Conservation (phyloP, 495 filamentous ascomycete species). For the Aspergillus sparsus region DNA sequence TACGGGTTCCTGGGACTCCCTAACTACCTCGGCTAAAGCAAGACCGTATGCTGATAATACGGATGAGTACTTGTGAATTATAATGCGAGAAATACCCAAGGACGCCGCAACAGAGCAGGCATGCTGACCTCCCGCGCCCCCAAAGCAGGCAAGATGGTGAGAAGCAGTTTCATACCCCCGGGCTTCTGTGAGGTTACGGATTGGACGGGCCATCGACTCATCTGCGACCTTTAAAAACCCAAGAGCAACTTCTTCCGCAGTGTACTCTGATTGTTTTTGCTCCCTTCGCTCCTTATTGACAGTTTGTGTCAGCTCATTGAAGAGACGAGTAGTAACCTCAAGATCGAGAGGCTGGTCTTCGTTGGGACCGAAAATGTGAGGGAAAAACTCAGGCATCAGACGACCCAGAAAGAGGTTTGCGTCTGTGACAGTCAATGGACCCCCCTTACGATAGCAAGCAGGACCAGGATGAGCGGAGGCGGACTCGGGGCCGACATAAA, state of each 20-base stretch:
- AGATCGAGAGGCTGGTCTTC: conserved; percentile 86
- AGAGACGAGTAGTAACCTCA: conserved; percentile 72
- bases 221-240: conserved; percentile 57
- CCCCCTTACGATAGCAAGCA: conserved; percentile 92
- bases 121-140: conserved; percentile 57
- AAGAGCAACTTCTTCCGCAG: conserved; percentile 81
- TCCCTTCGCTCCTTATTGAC: conserved; percentile 48
- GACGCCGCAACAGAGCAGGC: conserved; percentile 53
- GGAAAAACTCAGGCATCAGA: conserved; percentile 91
- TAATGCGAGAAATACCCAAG: conserved; percentile 52
- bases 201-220: conserved; percentile 56
- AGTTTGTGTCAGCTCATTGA: conserved; percentile 73
- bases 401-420: conserved; percentile 90
- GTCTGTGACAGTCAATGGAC: conserved; percentile 89
- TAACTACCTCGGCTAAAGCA: conserved; percentile 54
- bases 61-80: conserved; percentile 57
- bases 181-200: conserved; percentile 55
- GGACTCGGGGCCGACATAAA: conserved; percentile 95
- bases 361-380: conserved; percentile 92
- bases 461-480: conserved; percentile 92
- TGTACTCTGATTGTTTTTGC: conserved; percentile 67
- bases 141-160: conserved; percentile 56
- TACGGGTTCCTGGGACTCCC: conserved; percentile 52
- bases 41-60: conserved; percentile 57
- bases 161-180: conserved; percentile 52